Percentiles rank a stretch among this genome's conserved stretches.
These are phyloP conservation scores for Sporothrix inflata DNA, from an alignment of 2,329 filamentous ascomycete genomes.

Conservation along the genomic window DNA sequence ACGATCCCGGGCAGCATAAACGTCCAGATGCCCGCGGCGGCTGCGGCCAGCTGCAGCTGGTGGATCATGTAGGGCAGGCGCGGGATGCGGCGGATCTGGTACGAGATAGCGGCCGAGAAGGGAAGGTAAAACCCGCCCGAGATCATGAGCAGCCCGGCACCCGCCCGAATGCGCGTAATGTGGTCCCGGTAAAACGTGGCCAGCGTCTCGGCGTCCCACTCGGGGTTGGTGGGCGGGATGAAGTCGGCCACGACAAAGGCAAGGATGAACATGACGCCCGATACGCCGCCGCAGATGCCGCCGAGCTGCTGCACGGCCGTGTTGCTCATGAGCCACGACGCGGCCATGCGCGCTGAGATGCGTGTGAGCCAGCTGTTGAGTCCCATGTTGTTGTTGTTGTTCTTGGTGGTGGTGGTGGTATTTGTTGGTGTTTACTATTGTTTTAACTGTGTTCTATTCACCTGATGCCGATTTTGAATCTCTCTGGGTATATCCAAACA, in stretches of 20 bases:
- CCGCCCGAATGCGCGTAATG: conserved; percentile 22
- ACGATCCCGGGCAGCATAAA: conserved; percentile 29
- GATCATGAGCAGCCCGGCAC: conserved; percentile 27
- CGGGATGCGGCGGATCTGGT: conserved; percentile 30
- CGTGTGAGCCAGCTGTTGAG: conserved; percentile 22
- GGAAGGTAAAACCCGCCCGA: conserved; percentile 27
- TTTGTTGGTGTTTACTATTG: too few relatives aligned
- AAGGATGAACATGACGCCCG: conserved; percentile 25
- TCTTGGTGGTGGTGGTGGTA: background rate
- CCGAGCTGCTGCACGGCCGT: conserved; percentile 21
- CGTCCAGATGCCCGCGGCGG: conserved; percentile 25
- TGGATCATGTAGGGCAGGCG: conserved; percentile 27
- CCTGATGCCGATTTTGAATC: too few relatives aligned
- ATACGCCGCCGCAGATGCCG: conserved; percentile 16
- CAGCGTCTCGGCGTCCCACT: conserved; percentile 24
- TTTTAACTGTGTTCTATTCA: too few relatives aligned
- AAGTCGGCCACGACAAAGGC: conserved; percentile 25
- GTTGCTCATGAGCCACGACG: conserved; percentile 28
- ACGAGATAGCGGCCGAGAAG: conserved; percentile 27
- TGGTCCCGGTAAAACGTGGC: conserved; percentile 27
- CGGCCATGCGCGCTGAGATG: conserved; percentile 13
- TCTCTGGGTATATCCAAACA: too few relatives aligned
- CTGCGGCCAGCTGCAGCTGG: conserved; percentile 27
- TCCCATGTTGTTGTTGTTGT: conserved; percentile 6
- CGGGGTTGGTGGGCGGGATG: conserved; percentile 22